These are phyloP conservation scores for Cryptosporidium parvum DNA, from an alignment of 169 alveolate species.

Conservation along the genomic window DNA sequence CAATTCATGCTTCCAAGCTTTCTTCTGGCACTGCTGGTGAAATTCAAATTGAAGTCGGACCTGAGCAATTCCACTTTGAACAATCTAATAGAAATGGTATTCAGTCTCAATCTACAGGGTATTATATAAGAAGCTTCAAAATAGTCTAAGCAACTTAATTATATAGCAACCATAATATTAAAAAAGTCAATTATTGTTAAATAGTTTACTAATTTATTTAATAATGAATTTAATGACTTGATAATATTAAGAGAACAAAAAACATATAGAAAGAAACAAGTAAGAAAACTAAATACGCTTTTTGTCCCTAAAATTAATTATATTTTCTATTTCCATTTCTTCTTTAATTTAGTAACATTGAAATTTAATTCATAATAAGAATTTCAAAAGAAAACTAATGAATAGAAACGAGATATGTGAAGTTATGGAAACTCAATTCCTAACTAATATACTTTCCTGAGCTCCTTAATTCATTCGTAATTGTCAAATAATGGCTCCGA, in stretches of 20 bases:
- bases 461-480: too few relatives aligned
- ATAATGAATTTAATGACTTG: not conserved
- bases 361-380: not conserved
- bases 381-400: not conserved
- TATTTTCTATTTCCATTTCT: not conserved
- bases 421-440: not conserved
- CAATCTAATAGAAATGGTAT: constrained; percentile 72
- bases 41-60: constrained; percentile 72
- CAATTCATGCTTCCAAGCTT: constrained; percentile 84
- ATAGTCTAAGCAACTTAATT: constrained; percentile 28
- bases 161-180: not conserved
- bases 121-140: constrained; percentile 72
- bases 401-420: not conserved
- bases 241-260: not conserved
- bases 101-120: constrained; percentile 66
- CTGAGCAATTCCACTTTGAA: constrained; percentile 73
- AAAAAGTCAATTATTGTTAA: not conserved
- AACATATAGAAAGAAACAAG: not conserved
- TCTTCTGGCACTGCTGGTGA: constrained; percentile 47
- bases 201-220: not conserved
- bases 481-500: too few relatives aligned
- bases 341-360: not conserved
- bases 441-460: not conserved
- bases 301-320: constrained; percentile 20
- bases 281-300: constrained; percentile 1